Base-by-base conservation (phyloP, 768 basidiomycete species). In the Pulveroboletus sp. region DNA sequence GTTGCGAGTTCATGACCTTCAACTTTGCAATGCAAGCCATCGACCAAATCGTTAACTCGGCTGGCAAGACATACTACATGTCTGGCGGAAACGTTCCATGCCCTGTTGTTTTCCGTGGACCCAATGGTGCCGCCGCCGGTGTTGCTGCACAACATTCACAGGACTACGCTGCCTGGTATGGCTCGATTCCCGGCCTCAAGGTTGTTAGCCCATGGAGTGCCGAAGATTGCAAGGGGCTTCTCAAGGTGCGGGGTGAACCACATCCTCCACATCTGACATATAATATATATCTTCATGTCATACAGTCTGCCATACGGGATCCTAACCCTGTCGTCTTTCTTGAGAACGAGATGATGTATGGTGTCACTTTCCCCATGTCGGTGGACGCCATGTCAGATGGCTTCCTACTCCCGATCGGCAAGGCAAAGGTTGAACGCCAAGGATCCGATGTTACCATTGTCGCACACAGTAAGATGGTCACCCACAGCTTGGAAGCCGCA, bases 1-100 rank as follows among this genome's bases (percentile, higher is more conserved):
- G 90, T 64, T 97, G 94, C 80, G 95, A 98, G 77, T 99, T 97
- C 77, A 98, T 97, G 95, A 98, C 95, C 14, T 98, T 95, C 79
- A 98, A 99, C 79, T 98, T 99, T 68, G 95, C 95, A 57, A 99
- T 98, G 95, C 93, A 94, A 73, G 94, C 96, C 51, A 98, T 99
- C 69, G 96, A 99, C 75, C 96, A 99, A 66, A 99, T 99, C 56
- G 93, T 99, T 72, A 99, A 99, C 80, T 98, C 96, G n/a, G 96
- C 89, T 49, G 96, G 92, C 53, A 99, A 98, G 78, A 99, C 96
- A 5, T 94, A 97, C 73, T 99, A 99, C 81, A 99, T 99, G 96
- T 98, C 96, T 35, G 96, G 96, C 51, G 96, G 96, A 57, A 97
- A 93, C 64, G 94, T 97, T 15, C 90, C 93, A 10, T 98, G 95